Base-by-base conservation (phyloP, 75 land plant genomes). In the Selaginella moellendorffii region DNA sequence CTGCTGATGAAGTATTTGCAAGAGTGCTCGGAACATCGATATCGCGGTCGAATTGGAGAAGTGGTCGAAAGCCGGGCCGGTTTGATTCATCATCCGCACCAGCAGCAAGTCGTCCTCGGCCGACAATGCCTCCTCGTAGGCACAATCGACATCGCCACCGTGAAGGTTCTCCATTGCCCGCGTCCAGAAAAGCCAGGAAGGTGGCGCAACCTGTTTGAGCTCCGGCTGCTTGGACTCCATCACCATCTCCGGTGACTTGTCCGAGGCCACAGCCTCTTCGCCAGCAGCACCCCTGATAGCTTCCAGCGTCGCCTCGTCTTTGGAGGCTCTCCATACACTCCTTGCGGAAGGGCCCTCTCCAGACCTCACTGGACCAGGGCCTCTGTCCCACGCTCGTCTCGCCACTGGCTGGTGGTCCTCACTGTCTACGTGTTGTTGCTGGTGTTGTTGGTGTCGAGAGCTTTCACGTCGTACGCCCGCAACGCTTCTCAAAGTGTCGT, bases 331-430 rank as follows among this genome's bases (percentile, higher is more conserved):
- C 99, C 99, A 95, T 5, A 87, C 96, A 74, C 96, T 88, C 63
- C 99, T 80, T 1, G 96, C 99, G 61, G 99, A 88, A 18, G 96
- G 99, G 36, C 96, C 96, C 67, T 95, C 99, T 65, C 97, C 97
- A 64, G 82, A 81, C 67, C 84, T 67, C 30, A 81, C 69, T 63
- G 90, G 80, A 31, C 85, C 90, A 25, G 69, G 29, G 0, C 81
- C 85, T 63, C 93, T 77, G 25, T 95, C 91, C 59, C 96, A 89
- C 22, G 68, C 85, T 74, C 87, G 74, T 63, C 96, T 73, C 42
- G 29, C 68, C 21, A 75, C 77, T 14, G 46, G 46, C 14, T 5
- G 46, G 10, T 36, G 46, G 14, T 36, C 46, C 14, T 36, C 10
- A 14, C 5, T 5, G 46, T 36, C 46, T n/a, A n/a, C n/a, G n/a